Percentiles rank a stretch among this genome's conserved stretches.
phyloP scores from a whole-genome alignment of 2,329 filamentous ascomycete species.

The Alternaria dauci region DNA sequence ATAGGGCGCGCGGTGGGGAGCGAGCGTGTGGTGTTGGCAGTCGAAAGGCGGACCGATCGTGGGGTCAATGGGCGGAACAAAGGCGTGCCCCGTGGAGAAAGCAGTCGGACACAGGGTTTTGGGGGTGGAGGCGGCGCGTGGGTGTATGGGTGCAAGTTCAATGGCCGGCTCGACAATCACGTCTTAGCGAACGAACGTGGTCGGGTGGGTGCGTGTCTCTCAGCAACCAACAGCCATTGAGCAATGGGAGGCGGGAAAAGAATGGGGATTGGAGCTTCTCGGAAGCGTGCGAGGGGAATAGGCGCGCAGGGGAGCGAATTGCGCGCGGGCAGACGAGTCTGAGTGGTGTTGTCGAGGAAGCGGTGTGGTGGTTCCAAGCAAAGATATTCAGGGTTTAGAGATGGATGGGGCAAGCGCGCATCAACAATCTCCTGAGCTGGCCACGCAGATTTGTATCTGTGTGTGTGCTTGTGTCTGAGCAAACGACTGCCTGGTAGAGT shows the following conservation, averaged over 20 bases:
- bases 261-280: slow-evolving; percentile 18
- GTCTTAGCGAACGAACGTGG: slow-evolving; percentile 26
- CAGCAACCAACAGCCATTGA: slow-evolving; percentile 37
- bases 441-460: slow-evolving; percentile 1
- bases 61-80: background rate
- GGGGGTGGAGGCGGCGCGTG: slow-evolving; percentile 1
- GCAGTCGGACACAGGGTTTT: background rate
- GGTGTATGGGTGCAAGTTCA: background rate
- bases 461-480: background rate
- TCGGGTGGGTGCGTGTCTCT: slow-evolving; percentile 17
- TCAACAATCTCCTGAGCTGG: slow-evolving; percentile 16
- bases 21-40: background rate
- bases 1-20: slow-evolving; percentile 1
- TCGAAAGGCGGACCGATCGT: background rate
- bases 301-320: slow-evolving; percentile 24
- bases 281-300: slow-evolving; percentile 10
- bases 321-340: slow-evolving; percentile 30
- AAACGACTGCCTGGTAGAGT: background rate
- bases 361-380: slow-evolving; percentile 39
- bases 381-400: slow-evolving; percentile 35
- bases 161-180: slow-evolving; percentile 1
- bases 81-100: background rate
- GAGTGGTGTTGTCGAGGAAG: slow-evolving; percentile 39
- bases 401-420: slow-evolving; percentile 38
- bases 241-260: slow-evolving; percentile 18